A percentile compares a stretch with the other conserved stretches of the same genome.
These are phyloP conservation scores for Triticum timopheevii DNA, from an alignment of 176 grass and related monocot genomes.

Conservation along the genomic window DNA sequence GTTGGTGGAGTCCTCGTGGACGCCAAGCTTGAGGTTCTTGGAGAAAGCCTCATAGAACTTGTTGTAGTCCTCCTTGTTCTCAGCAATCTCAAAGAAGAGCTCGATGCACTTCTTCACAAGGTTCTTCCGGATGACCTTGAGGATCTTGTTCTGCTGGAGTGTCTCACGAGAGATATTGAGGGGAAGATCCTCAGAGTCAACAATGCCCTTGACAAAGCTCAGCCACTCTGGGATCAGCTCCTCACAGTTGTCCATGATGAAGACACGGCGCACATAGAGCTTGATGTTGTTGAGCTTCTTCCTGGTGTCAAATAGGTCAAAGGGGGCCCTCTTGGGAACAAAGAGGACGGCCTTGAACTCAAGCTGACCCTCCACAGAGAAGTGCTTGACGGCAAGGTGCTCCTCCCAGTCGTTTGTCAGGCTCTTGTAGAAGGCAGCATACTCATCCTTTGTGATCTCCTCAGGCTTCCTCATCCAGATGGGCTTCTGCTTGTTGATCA, in stretches of 20 bases:
- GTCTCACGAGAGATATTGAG: constrained; percentile 96
- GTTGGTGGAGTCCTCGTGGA: constrained; percentile 86
- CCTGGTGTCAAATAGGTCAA: constrained; percentile 92
- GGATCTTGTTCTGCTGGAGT: constrained; percentile 98
- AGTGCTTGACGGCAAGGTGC: constrained; percentile 92
- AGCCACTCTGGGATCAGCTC: constrained; percentile 92
- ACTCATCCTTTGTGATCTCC: constrained; percentile 97
- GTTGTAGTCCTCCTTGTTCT: constrained; percentile 99
- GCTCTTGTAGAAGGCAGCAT: constrained; percentile 98
- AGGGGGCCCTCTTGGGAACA: constrained; percentile 90
- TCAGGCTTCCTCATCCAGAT: constrained; percentile 99
- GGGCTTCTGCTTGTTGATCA: constrained; percentile 96
- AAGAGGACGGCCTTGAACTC: constrained; percentile 98
- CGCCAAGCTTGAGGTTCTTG: constrained; percentile 96
- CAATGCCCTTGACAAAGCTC: constrained; percentile 94
- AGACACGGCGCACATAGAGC: constrained; percentile 86
- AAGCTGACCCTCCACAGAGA: constrained; percentile 97
- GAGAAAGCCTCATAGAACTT: constrained; percentile 99
- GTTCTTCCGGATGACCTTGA: constrained; percentile 96
- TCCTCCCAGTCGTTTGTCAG: constrained; percentile 98
- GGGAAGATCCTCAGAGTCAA: constrained; percentile 98
- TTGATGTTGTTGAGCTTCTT: constrained; percentile 99
- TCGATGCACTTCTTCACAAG: constrained; percentile 94
- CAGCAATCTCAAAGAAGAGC: constrained; percentile 97
- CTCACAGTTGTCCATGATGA: constrained; percentile 99